Evolutionary conservation across 23 red algal genomes (phyloP).

Genomic region (Gracilaria domingensis): DNA sequence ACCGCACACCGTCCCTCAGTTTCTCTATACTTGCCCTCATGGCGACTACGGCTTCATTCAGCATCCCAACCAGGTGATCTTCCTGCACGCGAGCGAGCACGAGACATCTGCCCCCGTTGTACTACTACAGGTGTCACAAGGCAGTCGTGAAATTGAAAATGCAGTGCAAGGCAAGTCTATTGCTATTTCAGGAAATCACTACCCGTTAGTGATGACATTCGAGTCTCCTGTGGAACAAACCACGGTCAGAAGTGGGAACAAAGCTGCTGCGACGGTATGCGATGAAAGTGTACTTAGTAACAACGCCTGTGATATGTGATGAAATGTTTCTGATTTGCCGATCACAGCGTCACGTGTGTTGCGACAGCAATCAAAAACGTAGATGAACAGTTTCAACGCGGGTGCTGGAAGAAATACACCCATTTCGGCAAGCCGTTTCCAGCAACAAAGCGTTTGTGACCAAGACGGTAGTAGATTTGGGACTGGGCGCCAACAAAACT

Average conservation of each 20-base stretch:
- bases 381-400: too few species aligned
- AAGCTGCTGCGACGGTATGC: background rate
- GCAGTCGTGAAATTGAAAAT: constrained; percentile 17
- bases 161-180: constrained; percentile 26
- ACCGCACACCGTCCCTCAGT: background rate
- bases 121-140: background rate
- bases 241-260: background rate
- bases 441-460: background rate
- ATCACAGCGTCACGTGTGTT: background rate
- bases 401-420: background rate
- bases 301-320: background rate
- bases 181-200: background rate
- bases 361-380: background rate
- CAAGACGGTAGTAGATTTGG: background rate
- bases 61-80: constrained; percentile 6
- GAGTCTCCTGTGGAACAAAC: background rate
- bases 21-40: background rate
- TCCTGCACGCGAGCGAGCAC: background rate
- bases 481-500: too few species aligned
- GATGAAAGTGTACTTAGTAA: background rate
- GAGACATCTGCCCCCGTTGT: background rate
- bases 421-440: background rate
- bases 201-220: background rate
- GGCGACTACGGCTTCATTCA: background rate
- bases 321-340: background rate